Percentiles rank a stretch among this genome's conserved stretches.
Evolutionary conservation across 257 asterid genomes (phyloP).

Genomic region (Solanum rostratum): DNA sequence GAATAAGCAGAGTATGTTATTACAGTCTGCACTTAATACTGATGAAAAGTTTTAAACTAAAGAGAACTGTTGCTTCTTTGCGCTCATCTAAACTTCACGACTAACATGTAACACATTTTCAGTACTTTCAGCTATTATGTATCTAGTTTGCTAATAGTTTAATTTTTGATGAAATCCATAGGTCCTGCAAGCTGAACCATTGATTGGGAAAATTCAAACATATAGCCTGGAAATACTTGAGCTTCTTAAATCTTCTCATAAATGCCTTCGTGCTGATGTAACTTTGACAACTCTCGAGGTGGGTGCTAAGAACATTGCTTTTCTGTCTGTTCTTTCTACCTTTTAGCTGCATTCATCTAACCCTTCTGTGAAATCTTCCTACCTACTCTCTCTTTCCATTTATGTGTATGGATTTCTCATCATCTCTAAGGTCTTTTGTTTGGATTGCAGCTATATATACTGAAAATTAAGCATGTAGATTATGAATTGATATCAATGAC

Average conservation of each 20-base stretch:
- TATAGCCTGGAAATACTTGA: constrained; percentile 54
- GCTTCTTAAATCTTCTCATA: constrained; percentile 52
- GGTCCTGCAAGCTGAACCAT: constrained; percentile 73
- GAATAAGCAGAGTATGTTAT: background rate
- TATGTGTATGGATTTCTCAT: background rate
- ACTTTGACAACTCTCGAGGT: constrained; percentile 65
- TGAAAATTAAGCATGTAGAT: constrained; percentile 49
- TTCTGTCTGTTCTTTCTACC: background rate
- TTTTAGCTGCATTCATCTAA: background rate
- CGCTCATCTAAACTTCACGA: background rate
- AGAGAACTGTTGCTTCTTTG: background rate
- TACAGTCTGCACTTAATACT: background rate
- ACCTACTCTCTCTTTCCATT: background rate
- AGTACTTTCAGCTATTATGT: background rate
- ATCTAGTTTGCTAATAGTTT: constrained; percentile 9
- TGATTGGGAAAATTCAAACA: constrained; percentile 30
- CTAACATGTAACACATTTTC: background rate
- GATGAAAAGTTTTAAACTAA: background rate
- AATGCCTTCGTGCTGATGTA: constrained; percentile 32
- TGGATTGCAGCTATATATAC: constrained; percentile 32
- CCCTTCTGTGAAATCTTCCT: background rate
- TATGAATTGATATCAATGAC: constrained; percentile 28
- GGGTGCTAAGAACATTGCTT: constrained; percentile 9
- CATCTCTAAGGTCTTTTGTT: background rate
- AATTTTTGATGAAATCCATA: constrained; percentile 21